Base-by-base conservation (phyloP, 768 basidiomycete species). In the Daedaleopsis nitida region DNA sequence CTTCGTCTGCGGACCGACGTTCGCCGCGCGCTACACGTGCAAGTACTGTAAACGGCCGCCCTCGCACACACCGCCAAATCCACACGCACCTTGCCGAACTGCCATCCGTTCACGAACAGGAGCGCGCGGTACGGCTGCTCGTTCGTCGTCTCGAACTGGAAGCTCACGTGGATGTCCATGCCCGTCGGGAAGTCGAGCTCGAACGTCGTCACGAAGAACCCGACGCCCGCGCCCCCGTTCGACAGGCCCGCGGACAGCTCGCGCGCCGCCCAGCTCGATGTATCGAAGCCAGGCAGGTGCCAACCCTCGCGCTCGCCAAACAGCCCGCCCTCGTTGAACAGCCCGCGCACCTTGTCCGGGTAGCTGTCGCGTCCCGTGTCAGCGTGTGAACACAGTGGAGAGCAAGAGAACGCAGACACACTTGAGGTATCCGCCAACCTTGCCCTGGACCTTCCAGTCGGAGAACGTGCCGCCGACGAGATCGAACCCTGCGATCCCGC, bases 61-160 rank as follows among this genome's bases (percentile, higher is more conserved):
- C 43, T 11, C 44, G 1, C 14, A 19, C 12, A 16, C n/a, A 17
- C 34, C 37, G 47, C 11, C 43, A 13, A 9, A 38, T 57, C 49
- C 34, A 13, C 14, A 70, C 81, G 59, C 62, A 85, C 89, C 74
- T 92, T 93, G 10, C 92, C 92, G 84, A 91, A 91, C 84, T 89
- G 88, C 92, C 92, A 94, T 13, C 92, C 92, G 66, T 94, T 93
- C 19, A 94, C 87, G 60, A 90, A 93, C 44, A 94, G 65, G 47
- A 85, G 78, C 3, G 87, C 86, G 16, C 91, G 82, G 67, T 92
- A 93, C 23, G 89, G 81, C 66, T 89, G 86, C 5, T 80, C 80
- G 50, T 86, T 80, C 13, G 42, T 44, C 50, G 16, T 39, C 10
- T 86, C 81, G 69, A 92, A 93, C 0, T 80, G 83, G 69, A 93